Percentiles rank a stretch among this genome's conserved stretches.
phyloP scores from a whole-genome alignment of 2,329 filamentous ascomycete species.

The Fusarium foetens region DNA sequence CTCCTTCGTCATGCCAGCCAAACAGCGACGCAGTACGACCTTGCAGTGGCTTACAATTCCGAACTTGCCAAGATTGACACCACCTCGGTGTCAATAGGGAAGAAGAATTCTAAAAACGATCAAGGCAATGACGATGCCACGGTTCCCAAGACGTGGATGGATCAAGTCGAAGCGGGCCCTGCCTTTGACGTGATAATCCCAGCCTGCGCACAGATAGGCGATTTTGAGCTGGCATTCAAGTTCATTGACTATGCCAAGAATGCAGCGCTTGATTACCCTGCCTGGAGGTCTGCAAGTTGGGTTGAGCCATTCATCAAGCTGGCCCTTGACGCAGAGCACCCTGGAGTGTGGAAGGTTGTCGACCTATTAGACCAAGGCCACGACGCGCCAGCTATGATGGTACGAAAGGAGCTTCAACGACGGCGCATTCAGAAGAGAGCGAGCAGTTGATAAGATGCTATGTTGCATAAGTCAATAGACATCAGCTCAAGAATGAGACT shows the following conservation, averaged over 20 bases:
- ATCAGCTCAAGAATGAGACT: not conserved
- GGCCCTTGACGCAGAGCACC: constrained; percentile 46
- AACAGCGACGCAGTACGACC: constrained; percentile 36
- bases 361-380: constrained; percentile 42
- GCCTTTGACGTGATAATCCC: constrained; percentile 45
- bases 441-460: not conserved
- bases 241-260: constrained; percentile 36
- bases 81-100: not conserved
- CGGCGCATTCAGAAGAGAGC: constrained; percentile 36
- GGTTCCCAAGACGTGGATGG: constrained; percentile 12
- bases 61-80: constrained; percentile 27
- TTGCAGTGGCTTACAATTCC: constrained; percentile 47
- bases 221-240: constrained; percentile 51
- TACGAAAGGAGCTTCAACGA: constrained; percentile 42
- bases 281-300: constrained; percentile 40
- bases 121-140: not conserved
- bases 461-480: not conserved
- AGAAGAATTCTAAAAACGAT: not conserved
- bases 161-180: constrained; percentile 14
- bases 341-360: constrained; percentile 48
- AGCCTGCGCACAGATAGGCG: constrained; percentile 44
- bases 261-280: not conserved
- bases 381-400: constrained; percentile 32
- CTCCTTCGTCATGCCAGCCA: constrained; percentile 47
- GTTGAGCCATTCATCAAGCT: constrained; percentile 43